phyloP scores from a whole-genome alignment of 305 asterid genomes.

The Solanum hybrid region DNA sequence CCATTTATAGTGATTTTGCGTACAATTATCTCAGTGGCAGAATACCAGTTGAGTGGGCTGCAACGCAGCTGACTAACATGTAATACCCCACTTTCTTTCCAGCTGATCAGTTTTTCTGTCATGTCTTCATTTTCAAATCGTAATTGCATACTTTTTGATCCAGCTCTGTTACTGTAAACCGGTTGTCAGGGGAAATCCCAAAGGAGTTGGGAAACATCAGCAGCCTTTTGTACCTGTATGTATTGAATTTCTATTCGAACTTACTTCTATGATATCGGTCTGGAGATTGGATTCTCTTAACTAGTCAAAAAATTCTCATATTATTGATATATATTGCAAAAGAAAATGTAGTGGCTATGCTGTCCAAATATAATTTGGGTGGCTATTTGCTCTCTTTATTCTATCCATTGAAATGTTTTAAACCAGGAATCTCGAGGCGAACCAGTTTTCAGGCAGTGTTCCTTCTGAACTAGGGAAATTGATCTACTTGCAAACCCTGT shows the following conservation, averaged over 20 bases:
- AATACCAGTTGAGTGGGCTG: constrained; percentile 81
- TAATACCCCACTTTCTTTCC: constrained; percentile 16
- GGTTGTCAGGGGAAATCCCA: constrained; percentile 79
- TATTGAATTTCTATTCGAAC: constrained; percentile 7
- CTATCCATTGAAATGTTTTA: constrained; percentile 5
- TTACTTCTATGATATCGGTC: constrained; percentile 3
- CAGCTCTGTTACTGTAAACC: constrained; percentile 87
- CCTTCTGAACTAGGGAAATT: constrained; percentile 67
- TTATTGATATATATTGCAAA: background rate
- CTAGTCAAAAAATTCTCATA: background rate
- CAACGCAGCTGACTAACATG: constrained; percentile 45
- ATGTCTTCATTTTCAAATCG: constrained; percentile 7
- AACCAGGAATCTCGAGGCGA: constrained; percentile 80
- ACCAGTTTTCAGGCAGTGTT: constrained; percentile 65
- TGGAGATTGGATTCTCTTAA: constrained; percentile 1
- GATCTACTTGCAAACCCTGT: constrained; percentile 55
- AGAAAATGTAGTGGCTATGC: background rate
- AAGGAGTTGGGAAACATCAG: constrained; percentile 57
- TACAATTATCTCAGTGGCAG: constrained; percentile 72
- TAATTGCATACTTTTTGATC: constrained; percentile 20
- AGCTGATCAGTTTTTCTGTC: background rate
- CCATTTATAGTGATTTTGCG: constrained; percentile 68
- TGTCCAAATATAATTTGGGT: background rate
- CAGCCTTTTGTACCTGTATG: constrained; percentile 82
- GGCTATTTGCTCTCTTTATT: background rate